These are phyloP conservation scores for Pythium plurisporium DNA, from an alignment of 352 stramenopile species.

Conservation along the genomic window DNA sequence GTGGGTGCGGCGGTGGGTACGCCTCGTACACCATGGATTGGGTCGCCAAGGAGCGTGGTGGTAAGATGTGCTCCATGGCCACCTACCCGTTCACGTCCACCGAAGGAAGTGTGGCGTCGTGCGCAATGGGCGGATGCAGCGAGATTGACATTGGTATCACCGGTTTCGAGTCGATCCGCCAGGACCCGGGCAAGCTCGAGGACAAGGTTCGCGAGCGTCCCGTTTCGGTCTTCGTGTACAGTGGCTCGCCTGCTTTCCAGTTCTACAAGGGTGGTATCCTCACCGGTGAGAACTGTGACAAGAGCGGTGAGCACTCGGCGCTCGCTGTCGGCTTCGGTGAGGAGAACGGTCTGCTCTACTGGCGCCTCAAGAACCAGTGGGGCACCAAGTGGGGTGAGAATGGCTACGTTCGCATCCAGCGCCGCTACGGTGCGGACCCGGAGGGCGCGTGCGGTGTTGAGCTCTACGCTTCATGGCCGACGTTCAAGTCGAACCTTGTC, in stretches of 20 bases:
- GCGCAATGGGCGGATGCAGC: constrained; percentile 30
- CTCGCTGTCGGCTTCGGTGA: constrained; percentile 60
- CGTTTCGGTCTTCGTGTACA: constrained; percentile 60
- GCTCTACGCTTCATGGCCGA: constrained; percentile 49
- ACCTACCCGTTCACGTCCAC: constrained; percentile 48
- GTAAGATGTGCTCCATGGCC: constrained; percentile 51
- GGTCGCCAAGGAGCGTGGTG: constrained; percentile 35
- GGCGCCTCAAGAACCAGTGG: constrained; percentile 77
- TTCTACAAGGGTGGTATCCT: constrained; percentile 60
- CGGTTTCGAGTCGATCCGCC: constrained; percentile 40
- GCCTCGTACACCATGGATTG: constrained; percentile 57
- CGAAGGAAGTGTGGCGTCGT: constrained; percentile 30
- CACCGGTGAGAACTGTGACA: constrained; percentile 52
- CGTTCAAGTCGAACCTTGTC: constrained; percentile 30
- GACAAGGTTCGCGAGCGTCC: constrained; percentile 43
- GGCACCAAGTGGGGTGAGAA: constrained; percentile 59
- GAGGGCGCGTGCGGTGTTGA: constrained; percentile 62
- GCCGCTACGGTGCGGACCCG: constrained; percentile 34
- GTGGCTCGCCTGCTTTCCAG: constrained; percentile 55
- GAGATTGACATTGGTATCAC: constrained; percentile 45
- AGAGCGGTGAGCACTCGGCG: constrained; percentile 46
- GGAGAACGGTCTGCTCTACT: constrained; percentile 43
- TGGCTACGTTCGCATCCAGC: constrained; percentile 63
- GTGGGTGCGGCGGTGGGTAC: constrained; percentile 57
- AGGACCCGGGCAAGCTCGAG: constrained; percentile 36